Base-by-base conservation (phyloP, 371 early-diverging fungal genomes). In the Syncephalastrum monosporum region DNA sequence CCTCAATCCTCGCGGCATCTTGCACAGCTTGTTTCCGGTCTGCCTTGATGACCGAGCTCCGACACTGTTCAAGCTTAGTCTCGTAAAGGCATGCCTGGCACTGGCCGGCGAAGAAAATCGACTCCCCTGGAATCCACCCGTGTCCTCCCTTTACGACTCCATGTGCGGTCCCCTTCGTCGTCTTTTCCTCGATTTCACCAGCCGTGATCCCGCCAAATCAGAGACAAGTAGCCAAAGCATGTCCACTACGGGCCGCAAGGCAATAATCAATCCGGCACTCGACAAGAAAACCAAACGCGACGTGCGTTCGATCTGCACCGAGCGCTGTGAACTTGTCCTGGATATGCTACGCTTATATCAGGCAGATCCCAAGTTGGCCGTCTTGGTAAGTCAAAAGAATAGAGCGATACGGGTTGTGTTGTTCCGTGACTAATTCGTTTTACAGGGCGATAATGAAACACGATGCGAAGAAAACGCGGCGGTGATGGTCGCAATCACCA, bases 101-200 rank as follows among this genome's bases (percentile, higher is more conserved):
- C 77, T 94, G 53, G 87, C 90, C 10, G 78, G 78, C 2, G 90
- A 92, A 61, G 89, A 85, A 59, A 79, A 79, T 41, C 67, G 74
- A 42, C 60, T 90, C 13, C 86, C 91, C 3, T 91, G 90, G 91
- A 90, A 90, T 56, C 91, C 92, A 8, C 74, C 83, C 1, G 75
- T 90, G 5, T 81, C 87, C 7, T 65, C 67, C 2, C 68, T 92
- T 4, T 88, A 89, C 60, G 79, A 85, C 4, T 76, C 84, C 23
- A 47, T 94, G 27, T 88, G 88, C 4, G 74, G 72, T 13, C 90
- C 86, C 3, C 65, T 92, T n/a, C 72, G 91, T 23, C 69, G 72
- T 44, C 67, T 92, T 27, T 90, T 92, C 65, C 67, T 83, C n/a
- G 82, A 84, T 38, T 72, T 81, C 43, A 65, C 81, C 12, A 68